A percentile compares a stretch with the other conserved stretches of the same genome.
Evolutionary conservation across 768 basidiomycete genomes (phyloP).

Genomic region (Crepidotus variabilis): DNA sequence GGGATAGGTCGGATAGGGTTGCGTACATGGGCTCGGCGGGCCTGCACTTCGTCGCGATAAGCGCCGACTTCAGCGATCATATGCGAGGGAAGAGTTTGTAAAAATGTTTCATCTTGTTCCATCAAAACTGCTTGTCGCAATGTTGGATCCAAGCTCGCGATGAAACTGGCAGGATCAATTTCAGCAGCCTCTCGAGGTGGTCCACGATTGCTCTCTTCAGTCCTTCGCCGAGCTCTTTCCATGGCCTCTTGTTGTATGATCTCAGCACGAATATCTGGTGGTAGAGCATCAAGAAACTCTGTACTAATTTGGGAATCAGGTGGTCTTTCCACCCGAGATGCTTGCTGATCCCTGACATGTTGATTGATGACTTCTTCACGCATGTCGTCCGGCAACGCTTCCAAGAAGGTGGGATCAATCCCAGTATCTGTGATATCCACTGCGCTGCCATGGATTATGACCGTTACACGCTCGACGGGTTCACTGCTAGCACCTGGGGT

Average conservation of each 20-base stretch:
- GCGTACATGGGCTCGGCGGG: conserved; percentile 29
- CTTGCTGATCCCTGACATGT: conserved; percentile 88
- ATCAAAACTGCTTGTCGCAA: conserved; percentile 88
- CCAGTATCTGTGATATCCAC: conserved; percentile 99
- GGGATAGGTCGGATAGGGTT: conserved; percentile 26
- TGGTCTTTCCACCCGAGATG: conserved; percentile 69
- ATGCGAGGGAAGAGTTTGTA: conserved; percentile 76
- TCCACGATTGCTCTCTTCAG: conserved; percentile 33
- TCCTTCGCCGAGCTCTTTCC: conserved; percentile 62
- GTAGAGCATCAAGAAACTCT: conserved; percentile 95
- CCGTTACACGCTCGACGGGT: conserved; percentile 67
- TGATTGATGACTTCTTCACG: conserved; percentile 97
- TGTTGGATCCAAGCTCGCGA: conserved; percentile 86
- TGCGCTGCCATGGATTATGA: conserved; percentile 86
- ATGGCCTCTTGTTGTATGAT: conserved; percentile 93
- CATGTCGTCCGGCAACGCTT: conserved; percentile 98
- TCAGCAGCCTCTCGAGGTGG: conserved; percentile 59
- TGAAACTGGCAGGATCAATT: conserved; percentile 87
- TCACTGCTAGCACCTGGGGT: conserved; percentile 24
- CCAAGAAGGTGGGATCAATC: conserved; percentile 96
- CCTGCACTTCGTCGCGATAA: conserved; percentile 54
- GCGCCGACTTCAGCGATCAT: conserved; percentile 81
- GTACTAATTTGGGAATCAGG: conserved; percentile 86
- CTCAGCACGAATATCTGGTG: conserved; percentile 94
- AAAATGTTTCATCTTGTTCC: conserved; percentile 84